Evolutionary conservation across 164 flowering plant species (phyloP).

Genomic region (Liquidambar formosana): DNA sequence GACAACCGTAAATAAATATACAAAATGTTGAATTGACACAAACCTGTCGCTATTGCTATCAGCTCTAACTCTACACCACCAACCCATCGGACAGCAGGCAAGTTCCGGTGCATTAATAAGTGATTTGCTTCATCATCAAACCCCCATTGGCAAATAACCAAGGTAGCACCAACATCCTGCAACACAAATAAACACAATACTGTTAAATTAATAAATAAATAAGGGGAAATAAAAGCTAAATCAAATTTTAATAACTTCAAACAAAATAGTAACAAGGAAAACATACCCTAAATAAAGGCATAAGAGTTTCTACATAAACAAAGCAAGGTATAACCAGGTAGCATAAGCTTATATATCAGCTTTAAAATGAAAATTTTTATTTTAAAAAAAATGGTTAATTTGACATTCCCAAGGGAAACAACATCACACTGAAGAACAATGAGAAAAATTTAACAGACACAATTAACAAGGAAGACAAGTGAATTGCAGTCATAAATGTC

Average conservation of each 20-base stretch:
- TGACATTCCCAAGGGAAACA: too few species aligned
- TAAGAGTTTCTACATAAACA: too few species aligned
- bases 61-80: slow-evolving; percentile 98
- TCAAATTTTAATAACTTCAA: too few species aligned
- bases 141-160: slow-evolving; percentile 99
- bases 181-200: slow-evolving; percentile 6
- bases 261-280: neutral
- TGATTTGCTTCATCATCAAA: slow-evolving; percentile 99
- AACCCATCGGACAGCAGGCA: slow-evolving; percentile 99
- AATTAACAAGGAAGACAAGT: neutral
- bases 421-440: neutral
- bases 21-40: slow-evolving; percentile 6
- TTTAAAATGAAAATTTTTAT: too few species aligned
- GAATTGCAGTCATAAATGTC: neutral
- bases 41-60: slow-evolving; percentile 98
- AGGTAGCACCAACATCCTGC: slow-evolving; percentile 97
- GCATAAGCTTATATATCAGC: too few species aligned
- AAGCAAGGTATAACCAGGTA: too few species aligned
- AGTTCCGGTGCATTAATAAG: slow-evolving; percentile 80
- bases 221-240: too few species aligned
- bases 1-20: neutral
- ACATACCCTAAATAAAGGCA: too few species aligned
- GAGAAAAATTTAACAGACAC: neutral
- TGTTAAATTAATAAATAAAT: neutral
- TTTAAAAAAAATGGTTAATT: too few species aligned